Evolutionary conservation across 2,329 filamentous ascomycete genomes (phyloP).

Genomic region (Knufia petricola): DNA sequence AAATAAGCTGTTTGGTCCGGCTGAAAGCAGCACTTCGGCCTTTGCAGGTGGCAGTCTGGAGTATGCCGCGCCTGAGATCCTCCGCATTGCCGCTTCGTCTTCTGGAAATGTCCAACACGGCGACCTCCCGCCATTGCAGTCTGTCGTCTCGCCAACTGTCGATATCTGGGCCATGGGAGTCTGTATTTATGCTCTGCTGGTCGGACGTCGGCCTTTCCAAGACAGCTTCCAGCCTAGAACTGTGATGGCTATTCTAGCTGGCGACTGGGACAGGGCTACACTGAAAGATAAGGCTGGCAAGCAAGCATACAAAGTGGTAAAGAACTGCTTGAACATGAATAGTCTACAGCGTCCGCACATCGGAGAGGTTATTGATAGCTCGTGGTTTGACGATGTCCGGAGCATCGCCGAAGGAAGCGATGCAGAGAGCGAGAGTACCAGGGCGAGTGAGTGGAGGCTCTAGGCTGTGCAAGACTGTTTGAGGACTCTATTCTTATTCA

Average conservation of each 20-base stretch:
- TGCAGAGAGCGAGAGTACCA: neutral
- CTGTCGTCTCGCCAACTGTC: conserved; percentile 42
- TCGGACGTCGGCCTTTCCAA: conserved; percentile 53
- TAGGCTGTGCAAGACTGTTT: neutral
- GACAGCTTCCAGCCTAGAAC: conserved; percentile 51
- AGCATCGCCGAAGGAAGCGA: neutral
- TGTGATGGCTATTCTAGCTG: conserved; percentile 49
- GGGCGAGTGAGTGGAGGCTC: conserved; percentile 3
- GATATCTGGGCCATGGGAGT: conserved; percentile 62
- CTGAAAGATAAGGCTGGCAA: conserved; percentile 14
- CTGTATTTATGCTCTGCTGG: conserved; percentile 51
- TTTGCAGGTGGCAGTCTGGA: conserved; percentile 50
- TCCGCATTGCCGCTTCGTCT: conserved; percentile 25
- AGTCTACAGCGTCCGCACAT: conserved; percentile 48
- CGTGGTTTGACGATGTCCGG: conserved; percentile 41
- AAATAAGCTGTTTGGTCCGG: conserved; percentile 43
- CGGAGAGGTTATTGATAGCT: conserved; percentile 43
- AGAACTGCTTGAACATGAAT: conserved; percentile 51
- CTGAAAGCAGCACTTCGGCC: conserved; percentile 44
- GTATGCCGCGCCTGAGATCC: conserved; percentile 42
- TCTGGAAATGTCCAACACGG: neutral
- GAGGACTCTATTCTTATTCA: neutral
- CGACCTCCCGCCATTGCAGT: conserved; percentile 6
- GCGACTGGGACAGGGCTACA: conserved; percentile 43
- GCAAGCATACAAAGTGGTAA: conserved; percentile 47